These are phyloP conservation scores for Strobilomyces confusus DNA, from an alignment of 768 basidiomycete genomes.

Conservation along the genomic window DNA sequence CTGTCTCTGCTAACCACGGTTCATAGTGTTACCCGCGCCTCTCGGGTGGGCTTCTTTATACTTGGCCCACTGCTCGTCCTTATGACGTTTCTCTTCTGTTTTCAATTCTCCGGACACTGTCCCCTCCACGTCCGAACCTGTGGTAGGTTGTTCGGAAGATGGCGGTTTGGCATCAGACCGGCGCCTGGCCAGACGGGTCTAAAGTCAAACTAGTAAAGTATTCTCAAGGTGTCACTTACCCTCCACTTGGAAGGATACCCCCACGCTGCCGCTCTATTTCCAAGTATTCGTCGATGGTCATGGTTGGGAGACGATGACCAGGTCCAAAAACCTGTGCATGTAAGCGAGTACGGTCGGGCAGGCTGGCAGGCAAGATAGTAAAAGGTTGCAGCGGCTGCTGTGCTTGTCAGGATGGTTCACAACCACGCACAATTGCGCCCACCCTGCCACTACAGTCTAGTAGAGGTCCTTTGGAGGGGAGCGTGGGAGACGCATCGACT, in stretches of 20 bases:
- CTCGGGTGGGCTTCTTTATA: slow-evolving; percentile 82
- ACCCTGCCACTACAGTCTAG: slow-evolving; percentile 79
- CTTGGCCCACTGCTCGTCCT: slow-evolving; percentile 89
- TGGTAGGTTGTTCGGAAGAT: slow-evolving; percentile 68
- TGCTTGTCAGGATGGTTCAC: slow-evolving; percentile 5
- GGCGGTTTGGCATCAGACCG: slow-evolving; percentile 66
- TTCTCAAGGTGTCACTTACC: slow-evolving; percentile 46
- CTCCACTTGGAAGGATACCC: slow-evolving; percentile 83
- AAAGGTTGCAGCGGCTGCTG: slow-evolving; percentile 84
- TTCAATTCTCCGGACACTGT: slow-evolving; percentile 62
- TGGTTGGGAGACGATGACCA: slow-evolving; percentile 82
- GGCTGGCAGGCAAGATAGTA: slow-evolving; percentile 78
- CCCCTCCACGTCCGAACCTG: slow-evolving; percentile 86
- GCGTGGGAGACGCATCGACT: slow-evolving; percentile 53
- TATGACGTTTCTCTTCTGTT: slow-evolving; percentile 69
- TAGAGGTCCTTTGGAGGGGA: slow-evolving; percentile 55
- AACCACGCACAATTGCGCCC: slow-evolving; percentile 6
- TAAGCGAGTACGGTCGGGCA: slow-evolving; percentile 64
- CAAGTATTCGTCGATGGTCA: slow-evolving; percentile 94
- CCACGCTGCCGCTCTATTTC: slow-evolving; percentile 80
- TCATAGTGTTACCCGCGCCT: slow-evolving; percentile 97
- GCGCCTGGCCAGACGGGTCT: slow-evolving; percentile 40
- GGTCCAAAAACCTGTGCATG: slow-evolving; percentile 82
- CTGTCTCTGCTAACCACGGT: slow-evolving; percentile 53
- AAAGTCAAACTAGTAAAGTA: slow-evolving; percentile 3